Conservation (phyloP, 2,329 filamentous ascomycete species). For the Cytospora piceicola region DNA sequence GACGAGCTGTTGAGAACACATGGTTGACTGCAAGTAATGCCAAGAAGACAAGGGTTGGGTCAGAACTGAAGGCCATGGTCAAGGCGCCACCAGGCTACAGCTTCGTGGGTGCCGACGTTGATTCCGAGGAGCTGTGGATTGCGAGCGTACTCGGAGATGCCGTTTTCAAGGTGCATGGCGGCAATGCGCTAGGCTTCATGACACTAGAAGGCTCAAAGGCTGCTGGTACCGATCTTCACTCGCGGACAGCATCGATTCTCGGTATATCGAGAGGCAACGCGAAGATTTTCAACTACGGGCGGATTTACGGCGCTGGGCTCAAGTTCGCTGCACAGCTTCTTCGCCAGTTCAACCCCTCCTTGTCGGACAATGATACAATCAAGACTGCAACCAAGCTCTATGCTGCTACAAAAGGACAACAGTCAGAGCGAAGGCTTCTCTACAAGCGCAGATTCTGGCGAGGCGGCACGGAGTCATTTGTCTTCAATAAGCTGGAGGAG, state of each 20-base stretch:
- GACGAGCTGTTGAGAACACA: slow-evolving; percentile 93
- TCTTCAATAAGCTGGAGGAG: slow-evolving; percentile 97
- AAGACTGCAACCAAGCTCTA: slow-evolving; percentile 81
- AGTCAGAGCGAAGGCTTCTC: slow-evolving; percentile 74
- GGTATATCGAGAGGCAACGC: slow-evolving; percentile 94
- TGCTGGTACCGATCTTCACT: slow-evolving; percentile 91
- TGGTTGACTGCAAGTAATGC: slow-evolving; percentile 98
- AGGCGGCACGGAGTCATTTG: slow-evolving; percentile 94
- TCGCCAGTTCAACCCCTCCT: slow-evolving; percentile 85
- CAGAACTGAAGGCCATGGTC: slow-evolving; percentile 96
- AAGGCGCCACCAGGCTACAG: slow-evolving; percentile 86
- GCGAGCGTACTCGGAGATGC: slow-evolving; percentile 93
- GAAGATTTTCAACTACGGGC: slow-evolving; percentile 98
- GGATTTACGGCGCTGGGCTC: slow-evolving; percentile 96
- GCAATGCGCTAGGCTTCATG: slow-evolving; percentile 98
- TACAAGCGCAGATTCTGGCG: slow-evolving; percentile 85
- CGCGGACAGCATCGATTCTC: slow-evolving; percentile 86
- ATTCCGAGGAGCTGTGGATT: slow-evolving; percentile 98
- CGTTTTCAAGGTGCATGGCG: slow-evolving; percentile 91
- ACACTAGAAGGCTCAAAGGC: slow-evolving; percentile 95
- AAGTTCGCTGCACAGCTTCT: slow-evolving; percentile 91
- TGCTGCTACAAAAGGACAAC: slow-evolving; percentile 84
- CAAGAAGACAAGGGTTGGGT: slow-evolving; percentile 93
- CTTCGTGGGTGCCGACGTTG: slow-evolving; percentile 96
- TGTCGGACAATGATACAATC: slow-evolving; percentile 79